Base-by-base conservation (phyloP, 306 rosid genomes). In the Trifolium repens region DNA sequence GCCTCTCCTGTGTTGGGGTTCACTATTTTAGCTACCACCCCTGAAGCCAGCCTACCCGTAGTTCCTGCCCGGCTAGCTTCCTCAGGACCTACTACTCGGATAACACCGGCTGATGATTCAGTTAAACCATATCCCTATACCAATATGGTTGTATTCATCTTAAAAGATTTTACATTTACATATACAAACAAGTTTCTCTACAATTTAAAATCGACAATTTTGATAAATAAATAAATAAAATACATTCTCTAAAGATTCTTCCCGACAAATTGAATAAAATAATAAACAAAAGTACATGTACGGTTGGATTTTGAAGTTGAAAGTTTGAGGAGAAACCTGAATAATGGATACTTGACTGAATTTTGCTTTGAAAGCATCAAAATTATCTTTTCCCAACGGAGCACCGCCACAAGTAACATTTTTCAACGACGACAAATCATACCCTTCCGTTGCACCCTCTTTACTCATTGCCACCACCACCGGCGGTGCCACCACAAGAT, bases 81-180 rank as follows among this genome's bases (percentile, higher is more conserved):
- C 57, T 42, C 90, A 0, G 49, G 42, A 14, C 61, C 64, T 11
- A 11, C 0, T 4, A 77, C 54, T 69, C 89, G 63, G 1, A 5
- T 43, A 55, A 53, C 68, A 17, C 77, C 81, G 0, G 79, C 89
- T 0, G 85, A 59, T 66, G 87, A 55, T 69, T 89, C 93, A 0
- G 93, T 89, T 53, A 86, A 67, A 32, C 93, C 93, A 27, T 89
- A 89, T 32, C 90, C 87, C 93, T 89, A 46, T 35, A 57, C 10
- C 34, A 32, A 61, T 7, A 32, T 15, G 43, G 11, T 14, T 24
- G 34, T 26, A 58, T 24, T 32, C 17, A 32, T 61, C 22, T 61
- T 6, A 2, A 13, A 61, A 61, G 22, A 3, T 60, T 27, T 32
- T 32, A 32, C 8, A 39, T 7, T 61, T 32, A 61, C 65, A 59